Evolutionary conservation across 495 filamentous ascomycete genomes (phyloP).

Genomic region (Aspergillus baeticus): DNA sequence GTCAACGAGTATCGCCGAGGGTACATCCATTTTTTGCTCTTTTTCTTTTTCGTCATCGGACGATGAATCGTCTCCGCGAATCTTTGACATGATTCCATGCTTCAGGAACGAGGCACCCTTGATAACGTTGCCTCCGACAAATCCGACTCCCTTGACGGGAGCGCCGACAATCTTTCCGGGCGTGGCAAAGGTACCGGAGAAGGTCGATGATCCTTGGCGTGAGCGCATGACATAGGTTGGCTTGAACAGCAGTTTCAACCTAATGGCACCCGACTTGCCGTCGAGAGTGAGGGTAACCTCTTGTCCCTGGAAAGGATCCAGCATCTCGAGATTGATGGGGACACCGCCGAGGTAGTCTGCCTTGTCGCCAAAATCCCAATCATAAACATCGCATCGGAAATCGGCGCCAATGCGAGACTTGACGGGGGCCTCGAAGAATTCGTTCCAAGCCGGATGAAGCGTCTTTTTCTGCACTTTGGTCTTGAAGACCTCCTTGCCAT

Average conservation of each 20-base stretch:
- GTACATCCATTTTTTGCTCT: slow-evolving; percentile 42
- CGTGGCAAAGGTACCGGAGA: slow-evolving; percentile 85
- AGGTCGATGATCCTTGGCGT: slow-evolving; percentile 87
- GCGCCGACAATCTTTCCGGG: slow-evolving; percentile 93
- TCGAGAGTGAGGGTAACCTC: slow-evolving; percentile 75
- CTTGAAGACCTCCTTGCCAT: slow-evolving; percentile 85
- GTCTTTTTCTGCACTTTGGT: slow-evolving; percentile 97
- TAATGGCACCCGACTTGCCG: slow-evolving; percentile 83
- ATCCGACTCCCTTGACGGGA: slow-evolving; percentile 85
- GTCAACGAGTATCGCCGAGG: slow-evolving; percentile 33
- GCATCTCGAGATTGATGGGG: slow-evolving; percentile 71
- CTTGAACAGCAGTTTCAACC: slow-evolving; percentile 87
- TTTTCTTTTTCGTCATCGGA: slow-evolving; percentile 54
- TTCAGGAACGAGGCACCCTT: slow-evolving; percentile 88
- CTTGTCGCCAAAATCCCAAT: slow-evolving; percentile 94
- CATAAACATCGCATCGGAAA: slow-evolving; percentile 81
- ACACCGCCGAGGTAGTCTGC: slow-evolving; percentile 80
- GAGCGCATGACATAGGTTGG: slow-evolving; percentile 86
- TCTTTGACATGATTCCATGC: slow-evolving; percentile 62
- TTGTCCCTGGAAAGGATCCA: slow-evolving; percentile 81
- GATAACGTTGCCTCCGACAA: slow-evolving; percentile 75
- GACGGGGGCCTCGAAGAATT: slow-evolving; percentile 83
- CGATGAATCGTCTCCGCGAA: slow-evolving; percentile 37
- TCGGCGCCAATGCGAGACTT: slow-evolving; percentile 81
- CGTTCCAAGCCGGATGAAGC: slow-evolving; percentile 91